Evolutionary conservation across 139 green algal species (phyloP).

Genomic region (Nannochloris sp.): DNA sequence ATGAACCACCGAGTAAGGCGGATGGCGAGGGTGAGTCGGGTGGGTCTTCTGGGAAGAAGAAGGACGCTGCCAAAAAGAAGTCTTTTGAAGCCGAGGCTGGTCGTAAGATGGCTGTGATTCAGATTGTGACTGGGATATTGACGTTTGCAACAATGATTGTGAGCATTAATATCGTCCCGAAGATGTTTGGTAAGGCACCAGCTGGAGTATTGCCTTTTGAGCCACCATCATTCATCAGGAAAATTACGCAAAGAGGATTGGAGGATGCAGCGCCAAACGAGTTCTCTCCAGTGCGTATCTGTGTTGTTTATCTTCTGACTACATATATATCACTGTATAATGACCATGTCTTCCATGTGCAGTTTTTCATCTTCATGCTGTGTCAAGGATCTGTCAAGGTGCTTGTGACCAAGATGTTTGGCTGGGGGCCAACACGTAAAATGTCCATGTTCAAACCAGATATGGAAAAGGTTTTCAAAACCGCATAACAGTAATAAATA

Average conservation of each 20-base stretch:
- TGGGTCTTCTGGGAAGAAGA: slow-evolving; percentile 10
- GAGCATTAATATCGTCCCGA: slow-evolving; percentile 12
- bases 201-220: slow-evolving; percentile 23
- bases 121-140: slow-evolving; percentile 20
- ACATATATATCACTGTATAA: not conserved
- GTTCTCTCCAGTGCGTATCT: not conserved
- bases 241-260: slow-evolving; percentile 3
- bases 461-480: slow-evolving; percentile 16
- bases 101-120: slow-evolving; percentile 5
- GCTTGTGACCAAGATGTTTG: slow-evolving; percentile 16
- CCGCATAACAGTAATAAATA: not conserved
- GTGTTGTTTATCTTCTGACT: not conserved
- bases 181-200: slow-evolving; percentile 3
- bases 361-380: slow-evolving; percentile 32
- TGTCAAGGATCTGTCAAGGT: slow-evolving; percentile 16
- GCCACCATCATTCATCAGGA: slow-evolving; percentile 22
- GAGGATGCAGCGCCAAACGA: not conserved
- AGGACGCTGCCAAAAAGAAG: slow-evolving; percentile 16
- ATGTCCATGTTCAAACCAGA: slow-evolving; percentile 16
- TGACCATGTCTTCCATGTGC: not conserved
- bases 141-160: slow-evolving; percentile 14
- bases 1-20: slow-evolving; percentile 7
- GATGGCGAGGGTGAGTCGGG: slow-evolving; percentile 2
- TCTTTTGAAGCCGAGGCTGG: slow-evolving; percentile 13
- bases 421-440: slow-evolving; percentile 11